Evolutionary conservation across 2,329 filamentous ascomycete genomes (phyloP).

Genomic region (Macroventuria anomochaeta): DNA sequence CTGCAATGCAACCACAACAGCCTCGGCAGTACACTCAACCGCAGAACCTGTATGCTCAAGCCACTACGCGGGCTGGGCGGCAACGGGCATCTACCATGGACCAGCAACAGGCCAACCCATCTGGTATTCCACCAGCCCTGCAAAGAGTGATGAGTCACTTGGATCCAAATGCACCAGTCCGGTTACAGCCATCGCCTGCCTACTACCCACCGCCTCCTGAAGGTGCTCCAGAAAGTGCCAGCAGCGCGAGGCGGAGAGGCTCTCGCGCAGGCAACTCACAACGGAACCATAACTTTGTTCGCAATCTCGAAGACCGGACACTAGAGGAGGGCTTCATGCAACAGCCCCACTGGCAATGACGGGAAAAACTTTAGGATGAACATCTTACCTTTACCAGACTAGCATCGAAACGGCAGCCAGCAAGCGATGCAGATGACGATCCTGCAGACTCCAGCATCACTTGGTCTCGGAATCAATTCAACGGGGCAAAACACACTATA

Average conservation of each 20-base stretch:
- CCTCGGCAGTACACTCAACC: slow-evolving; percentile 61
- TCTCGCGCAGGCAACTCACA: slow-evolving; percentile 70
- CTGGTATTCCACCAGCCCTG: slow-evolving; percentile 88
- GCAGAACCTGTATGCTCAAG: slow-evolving; percentile 76
- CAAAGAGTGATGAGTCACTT: slow-evolving; percentile 95
- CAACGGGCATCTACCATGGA: slow-evolving; percentile 97
- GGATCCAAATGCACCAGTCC: slow-evolving; percentile 91
- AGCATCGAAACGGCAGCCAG: slow-evolving; percentile 5
- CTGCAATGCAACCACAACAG: slow-evolving; percentile 48
- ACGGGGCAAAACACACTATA: not conserved
- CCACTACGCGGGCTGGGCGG: slow-evolving; percentile 76
- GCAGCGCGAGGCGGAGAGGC: slow-evolving; percentile 74
- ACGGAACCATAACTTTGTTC: slow-evolving; percentile 85
- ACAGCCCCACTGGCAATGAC: slow-evolving; percentile 71
- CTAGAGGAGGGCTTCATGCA: slow-evolving; percentile 90
- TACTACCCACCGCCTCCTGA: slow-evolving; percentile 96
- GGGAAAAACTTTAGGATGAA: slow-evolving; percentile 14
- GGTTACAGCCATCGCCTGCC: slow-evolving; percentile 91
- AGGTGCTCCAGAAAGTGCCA: slow-evolving; percentile 71
- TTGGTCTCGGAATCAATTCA: slow-evolving; percentile 18
- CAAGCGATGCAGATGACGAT: not conserved
- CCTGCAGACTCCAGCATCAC: slow-evolving; percentile 1
- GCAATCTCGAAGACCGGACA: slow-evolving; percentile 91
- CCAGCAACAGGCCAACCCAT: slow-evolving; percentile 87
- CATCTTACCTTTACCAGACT: not conserved